Percentiles rank a stretch among this genome's conserved stretches.
These are phyloP conservation scores for Phytophthora quininea DNA, from an alignment of 352 stramenopile species.

Conservation along the genomic window DNA sequence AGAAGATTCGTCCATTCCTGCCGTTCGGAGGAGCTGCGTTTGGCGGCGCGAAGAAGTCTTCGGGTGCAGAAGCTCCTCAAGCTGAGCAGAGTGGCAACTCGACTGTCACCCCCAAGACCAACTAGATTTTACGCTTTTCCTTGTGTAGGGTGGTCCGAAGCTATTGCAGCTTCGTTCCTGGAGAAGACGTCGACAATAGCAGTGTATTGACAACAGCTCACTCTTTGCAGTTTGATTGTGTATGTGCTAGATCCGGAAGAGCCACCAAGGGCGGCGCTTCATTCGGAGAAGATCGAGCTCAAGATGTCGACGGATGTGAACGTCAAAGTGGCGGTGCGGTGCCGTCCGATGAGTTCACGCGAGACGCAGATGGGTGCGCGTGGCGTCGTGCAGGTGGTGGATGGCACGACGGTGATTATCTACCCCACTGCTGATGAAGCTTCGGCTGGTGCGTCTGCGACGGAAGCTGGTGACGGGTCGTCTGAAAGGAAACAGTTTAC, in stretches of 20 bases:
- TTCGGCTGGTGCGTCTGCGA: conserved; percentile 9
- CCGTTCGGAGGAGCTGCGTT: conserved; percentile 71
- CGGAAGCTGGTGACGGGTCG: conserved; percentile 13
- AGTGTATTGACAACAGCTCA: conserved; percentile 18
- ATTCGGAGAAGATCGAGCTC: background rate
- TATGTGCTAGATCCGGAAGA: background rate
- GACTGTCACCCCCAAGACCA: conserved; percentile 41
- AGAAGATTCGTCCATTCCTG: conserved; percentile 73
- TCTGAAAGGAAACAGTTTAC: conserved; percentile 68
- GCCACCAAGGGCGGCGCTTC: background rate
- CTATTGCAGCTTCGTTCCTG: conserved; percentile 5
- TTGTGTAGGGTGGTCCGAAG: conserved; percentile 4
- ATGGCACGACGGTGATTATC: conserved; percentile 66
- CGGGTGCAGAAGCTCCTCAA: conserved; percentile 1
- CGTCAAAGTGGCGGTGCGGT: conserved; percentile 91
- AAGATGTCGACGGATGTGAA: conserved; percentile 82
- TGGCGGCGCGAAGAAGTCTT: conserved; percentile 17
- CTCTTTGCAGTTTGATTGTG: background rate
- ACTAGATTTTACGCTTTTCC: conserved; percentile 24
- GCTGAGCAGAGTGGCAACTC: conserved; percentile 27
- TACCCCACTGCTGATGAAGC: conserved; percentile 31
- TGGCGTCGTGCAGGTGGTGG: conserved; percentile 62
- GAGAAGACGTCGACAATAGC: conserved; percentile 12
- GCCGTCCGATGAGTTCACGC: conserved; percentile 81
- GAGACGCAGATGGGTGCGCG: conserved; percentile 69